These are phyloP conservation scores for Neofusicoccum laricinum DNA, from an alignment of 2,329 filamentous ascomycete species.

Conservation along the genomic window DNA sequence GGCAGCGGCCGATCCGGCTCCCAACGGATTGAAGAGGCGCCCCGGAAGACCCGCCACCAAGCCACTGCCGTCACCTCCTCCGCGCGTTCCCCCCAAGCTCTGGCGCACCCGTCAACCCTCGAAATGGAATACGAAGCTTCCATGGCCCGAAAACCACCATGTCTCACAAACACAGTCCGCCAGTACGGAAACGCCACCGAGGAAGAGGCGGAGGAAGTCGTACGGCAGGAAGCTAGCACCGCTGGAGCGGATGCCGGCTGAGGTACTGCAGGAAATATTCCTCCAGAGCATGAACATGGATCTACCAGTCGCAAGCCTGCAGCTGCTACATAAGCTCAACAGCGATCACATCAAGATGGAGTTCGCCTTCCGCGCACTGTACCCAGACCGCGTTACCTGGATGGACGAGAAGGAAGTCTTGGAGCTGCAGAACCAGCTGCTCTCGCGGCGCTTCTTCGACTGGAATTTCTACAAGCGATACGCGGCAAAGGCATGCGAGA, in stretches of 20 bases:
- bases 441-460: conserved; percentile 35
- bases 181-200: background rate
- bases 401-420: background rate
- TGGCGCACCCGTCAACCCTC: background rate
- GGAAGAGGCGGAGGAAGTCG: conserved; percentile 2
- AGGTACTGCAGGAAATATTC: conserved; percentile 11
- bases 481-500: conserved; percentile 24
- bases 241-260: conserved; percentile 5
- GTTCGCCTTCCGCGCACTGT: background rate
- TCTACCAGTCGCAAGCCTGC: background rate
- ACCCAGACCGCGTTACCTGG: background rate
- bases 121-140: background rate
- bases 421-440: conserved; percentile 19
- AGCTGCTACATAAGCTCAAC: conserved; percentile 8
- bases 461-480: conserved; percentile 35
- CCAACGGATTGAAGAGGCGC: background rate
- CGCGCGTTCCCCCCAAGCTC: background rate
- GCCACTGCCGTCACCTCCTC: background rate
- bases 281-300: conserved; percentile 1
- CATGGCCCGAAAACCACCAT: background rate
- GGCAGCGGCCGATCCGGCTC: background rate
- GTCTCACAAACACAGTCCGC: background rate
- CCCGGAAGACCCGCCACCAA: background rate
- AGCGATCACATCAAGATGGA: conserved; percentile 9
- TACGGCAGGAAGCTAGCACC: background rate